phyloP scores from a whole-genome alignment of 164 flowering plant species.

The Vitis rupestris region DNA sequence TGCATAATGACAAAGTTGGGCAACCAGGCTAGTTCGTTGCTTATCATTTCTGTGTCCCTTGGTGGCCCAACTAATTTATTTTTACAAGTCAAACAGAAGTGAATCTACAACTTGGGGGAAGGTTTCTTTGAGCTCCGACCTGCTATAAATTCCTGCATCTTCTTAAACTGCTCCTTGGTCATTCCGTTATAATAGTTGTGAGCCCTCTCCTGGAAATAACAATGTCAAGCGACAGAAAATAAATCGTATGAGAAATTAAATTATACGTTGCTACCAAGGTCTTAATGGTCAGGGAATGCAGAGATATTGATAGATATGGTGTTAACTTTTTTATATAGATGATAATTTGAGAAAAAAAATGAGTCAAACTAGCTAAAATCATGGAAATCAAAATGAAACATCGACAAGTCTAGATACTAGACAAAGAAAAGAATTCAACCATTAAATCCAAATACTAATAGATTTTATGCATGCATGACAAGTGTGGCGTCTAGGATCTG shows the following conservation, averaged over 20 bases:
- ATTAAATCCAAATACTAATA: too few species aligned
- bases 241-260: too few species aligned
- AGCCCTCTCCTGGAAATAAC: conserved; percentile 64
- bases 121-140: conserved; percentile 63
- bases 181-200: conserved; percentile 76
- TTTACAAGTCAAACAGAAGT: background rate
- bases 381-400: conserved; percentile 1
- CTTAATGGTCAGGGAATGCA: too few species aligned
- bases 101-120: conserved; percentile 60
- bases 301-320: too few species aligned
- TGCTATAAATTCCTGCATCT: conserved; percentile 88
- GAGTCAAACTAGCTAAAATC: background rate
- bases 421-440: background rate
- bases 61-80: too few species aligned
- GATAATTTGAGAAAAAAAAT: too few species aligned
- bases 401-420: background rate
- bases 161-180: conserved; percentile 85
- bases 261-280: too few species aligned
- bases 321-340: too few species aligned
- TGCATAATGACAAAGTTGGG: too few species aligned
- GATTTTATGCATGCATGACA: too few species aligned
- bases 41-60: too few species aligned
- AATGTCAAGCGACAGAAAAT: background rate
- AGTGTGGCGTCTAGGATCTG: too few species aligned
- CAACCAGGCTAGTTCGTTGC: background rate